A percentile compares a stretch with the other conserved stretches of the same genome.
These are phyloP conservation scores for Eragrostis nindensis DNA, from an alignment of 176 grass and related monocot species.

Conservation along the genomic window DNA sequence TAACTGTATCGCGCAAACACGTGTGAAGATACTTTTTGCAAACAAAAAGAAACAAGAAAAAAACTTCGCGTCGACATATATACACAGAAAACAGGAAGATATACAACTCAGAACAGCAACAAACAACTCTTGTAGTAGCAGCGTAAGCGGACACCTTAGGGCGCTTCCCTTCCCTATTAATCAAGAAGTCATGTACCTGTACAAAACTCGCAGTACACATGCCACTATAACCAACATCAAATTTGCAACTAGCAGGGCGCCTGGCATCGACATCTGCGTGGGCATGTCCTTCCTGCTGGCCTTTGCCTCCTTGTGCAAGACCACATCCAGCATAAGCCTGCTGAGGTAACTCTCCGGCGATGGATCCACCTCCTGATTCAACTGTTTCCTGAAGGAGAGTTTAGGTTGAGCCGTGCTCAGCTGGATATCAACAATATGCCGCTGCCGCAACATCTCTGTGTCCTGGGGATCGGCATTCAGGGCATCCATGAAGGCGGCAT, in stretches of 20 bases:
- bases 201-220: background rate
- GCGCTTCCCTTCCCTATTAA: constrained; percentile 2
- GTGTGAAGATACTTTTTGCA: background rate
- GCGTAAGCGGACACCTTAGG: too few relatives aligned
- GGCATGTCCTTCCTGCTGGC: background rate
- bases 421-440: background rate
- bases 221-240: constrained; percentile 7
- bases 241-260: background rate
- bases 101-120: background rate
- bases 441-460: constrained; percentile 12
- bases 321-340: constrained; percentile 36
- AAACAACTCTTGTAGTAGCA: background rate
- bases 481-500: constrained; percentile 3
- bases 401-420: background rate
- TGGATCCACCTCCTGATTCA: constrained; percentile 17
- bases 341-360: constrained; percentile 28
- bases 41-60: background rate
- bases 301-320: constrained; percentile 22
- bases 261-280: background rate
- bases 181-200: background rate
- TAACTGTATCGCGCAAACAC: background rate
- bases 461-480: background rate
- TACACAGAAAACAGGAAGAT: background rate
- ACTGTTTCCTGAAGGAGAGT: background rate
- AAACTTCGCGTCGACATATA: too few relatives aligned